Evolutionary conservation across 148 eudicot species (phyloP).

Genomic region (Rhododendron henanense): DNA sequence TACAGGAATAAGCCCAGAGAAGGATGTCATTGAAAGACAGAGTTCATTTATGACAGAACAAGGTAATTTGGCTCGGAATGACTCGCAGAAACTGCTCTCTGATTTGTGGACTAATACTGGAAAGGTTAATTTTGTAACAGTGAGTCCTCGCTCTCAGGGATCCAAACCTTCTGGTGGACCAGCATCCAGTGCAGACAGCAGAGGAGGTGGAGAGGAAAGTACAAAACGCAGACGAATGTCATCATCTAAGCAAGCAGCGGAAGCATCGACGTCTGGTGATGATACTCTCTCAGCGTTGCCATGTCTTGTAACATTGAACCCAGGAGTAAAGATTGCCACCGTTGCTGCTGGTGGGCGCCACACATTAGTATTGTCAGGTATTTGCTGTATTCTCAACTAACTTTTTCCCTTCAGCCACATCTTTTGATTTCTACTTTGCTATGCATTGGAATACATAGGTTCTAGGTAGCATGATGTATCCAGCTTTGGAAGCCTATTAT

Average conservation of each 20-base stretch:
- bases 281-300: slow-evolving; percentile 80
- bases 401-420: slow-evolving; percentile 10
- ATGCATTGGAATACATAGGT: neutral
- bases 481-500: slow-evolving; percentile 5
- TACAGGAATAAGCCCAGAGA: slow-evolving; percentile 44
- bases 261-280: slow-evolving; percentile 61
- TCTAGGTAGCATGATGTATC: slow-evolving; percentile 6
- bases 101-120: slow-evolving; percentile 27
- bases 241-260: slow-evolving; percentile 62
- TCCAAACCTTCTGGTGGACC: slow-evolving; percentile 54
- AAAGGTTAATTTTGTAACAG: slow-evolving; percentile 43
- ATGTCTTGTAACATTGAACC: slow-evolving; percentile 70
- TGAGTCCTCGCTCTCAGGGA: slow-evolving; percentile 67
- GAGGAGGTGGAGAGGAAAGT: slow-evolving; percentile 63
- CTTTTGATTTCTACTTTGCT: slow-evolving; percentile 5
- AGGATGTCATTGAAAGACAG: slow-evolving; percentile 45
- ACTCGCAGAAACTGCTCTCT: slow-evolving; percentile 6
- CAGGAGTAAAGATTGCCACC: slow-evolving; percentile 69
- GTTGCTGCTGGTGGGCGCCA: slow-evolving; percentile 99
- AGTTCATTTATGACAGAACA: slow-evolving; percentile 46
- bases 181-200: slow-evolving; percentile 35
- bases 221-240: slow-evolving; percentile 76
- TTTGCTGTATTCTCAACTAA: slow-evolving; percentile 4
- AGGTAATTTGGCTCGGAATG: slow-evolving; percentile 47
- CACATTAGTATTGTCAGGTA: slow-evolving; percentile 89